phyloP scores from a whole-genome alignment of 345 rosid species.

The Erodium maritimum region DNA sequence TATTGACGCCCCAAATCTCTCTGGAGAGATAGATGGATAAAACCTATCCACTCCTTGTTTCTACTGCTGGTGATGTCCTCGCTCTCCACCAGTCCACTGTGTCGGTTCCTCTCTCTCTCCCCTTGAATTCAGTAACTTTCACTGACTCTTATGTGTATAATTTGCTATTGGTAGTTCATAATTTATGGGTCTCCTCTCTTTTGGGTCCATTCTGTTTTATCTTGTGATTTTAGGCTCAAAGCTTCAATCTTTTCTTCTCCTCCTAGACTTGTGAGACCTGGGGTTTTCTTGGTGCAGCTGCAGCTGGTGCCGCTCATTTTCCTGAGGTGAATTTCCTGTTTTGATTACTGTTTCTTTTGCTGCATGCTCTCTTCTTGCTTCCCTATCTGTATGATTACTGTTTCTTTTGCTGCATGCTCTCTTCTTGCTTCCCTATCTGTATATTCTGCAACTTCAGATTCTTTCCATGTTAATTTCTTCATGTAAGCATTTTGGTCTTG shows the following conservation, averaged over 20 bases:
- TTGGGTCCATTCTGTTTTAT: background rate
- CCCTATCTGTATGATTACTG: too few relatives aligned
- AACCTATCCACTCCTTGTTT: conserved; percentile 1
- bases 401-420: background rate
- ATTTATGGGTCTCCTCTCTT: background rate
- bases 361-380: too few relatives aligned
- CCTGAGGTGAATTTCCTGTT: conserved; percentile 6
- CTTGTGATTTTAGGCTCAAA: background rate
- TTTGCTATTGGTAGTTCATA: background rate
- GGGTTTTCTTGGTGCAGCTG: background rate
- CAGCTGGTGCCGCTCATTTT: too few relatives aligned
- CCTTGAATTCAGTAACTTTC: background rate
- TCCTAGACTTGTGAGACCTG: background rate
- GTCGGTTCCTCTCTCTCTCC: conserved; percentile 3
- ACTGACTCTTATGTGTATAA: background rate
- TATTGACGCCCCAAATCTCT: too few relatives aligned
- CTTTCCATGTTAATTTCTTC: background rate
- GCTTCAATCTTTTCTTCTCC: background rate
- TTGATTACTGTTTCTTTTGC: too few relatives aligned
- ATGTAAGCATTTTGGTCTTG: background rate
- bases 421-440: background rate
- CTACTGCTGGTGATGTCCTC: background rate
- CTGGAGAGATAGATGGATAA: background rate
- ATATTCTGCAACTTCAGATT: background rate
- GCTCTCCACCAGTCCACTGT: background rate